Evolutionary conservation across 305 asterid genomes (phyloP).

Genomic region (Caryopteris hybrid): DNA sequence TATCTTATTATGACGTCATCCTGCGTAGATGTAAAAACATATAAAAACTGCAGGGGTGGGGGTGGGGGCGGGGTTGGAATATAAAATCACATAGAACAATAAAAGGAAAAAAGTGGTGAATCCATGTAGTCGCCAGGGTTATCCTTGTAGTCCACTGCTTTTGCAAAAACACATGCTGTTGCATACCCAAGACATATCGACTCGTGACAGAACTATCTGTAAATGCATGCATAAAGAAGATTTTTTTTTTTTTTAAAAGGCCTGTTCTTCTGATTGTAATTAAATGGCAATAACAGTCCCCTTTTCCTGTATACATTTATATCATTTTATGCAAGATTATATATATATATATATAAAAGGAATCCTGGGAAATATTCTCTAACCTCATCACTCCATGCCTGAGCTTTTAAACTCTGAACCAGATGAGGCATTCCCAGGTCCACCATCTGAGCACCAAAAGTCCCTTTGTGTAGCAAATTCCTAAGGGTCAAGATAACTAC

Average conservation of each 20-base stretch:
- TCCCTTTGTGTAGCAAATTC: slow-evolving; percentile 76
- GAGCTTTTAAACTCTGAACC: slow-evolving; percentile 84
- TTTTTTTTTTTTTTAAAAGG: neutral
- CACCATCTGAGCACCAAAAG: slow-evolving; percentile 84
- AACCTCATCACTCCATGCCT: slow-evolving; percentile 98
- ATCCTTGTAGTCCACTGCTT: neutral
- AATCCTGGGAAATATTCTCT: slow-evolving; percentile 11
- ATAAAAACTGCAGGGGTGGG: no score
- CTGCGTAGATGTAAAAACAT: no score
- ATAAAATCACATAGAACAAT: neutral
- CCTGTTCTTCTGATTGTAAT: neutral
- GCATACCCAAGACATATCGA: neutral
- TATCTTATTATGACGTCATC: neutral
- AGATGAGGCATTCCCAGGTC: slow-evolving; percentile 74
- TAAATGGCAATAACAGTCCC: neutral
- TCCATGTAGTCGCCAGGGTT: neutral
- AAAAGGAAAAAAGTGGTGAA: neutral
- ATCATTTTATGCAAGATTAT: slow-evolving; percentile 8
- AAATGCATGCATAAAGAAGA: neutral
- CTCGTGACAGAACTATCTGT: neutral
- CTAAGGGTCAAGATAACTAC: slow-evolving; percentile 75
- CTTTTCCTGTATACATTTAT: neutral
- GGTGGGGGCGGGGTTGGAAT: no score
- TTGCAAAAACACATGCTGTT: neutral
- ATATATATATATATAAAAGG: neutral